Percentiles rank a stretch among this genome's conserved stretches.
These are phyloP conservation scores for Phytophthora foliorum DNA, from an alignment of 352 stramenopile species.

Conservation along the genomic window DNA sequence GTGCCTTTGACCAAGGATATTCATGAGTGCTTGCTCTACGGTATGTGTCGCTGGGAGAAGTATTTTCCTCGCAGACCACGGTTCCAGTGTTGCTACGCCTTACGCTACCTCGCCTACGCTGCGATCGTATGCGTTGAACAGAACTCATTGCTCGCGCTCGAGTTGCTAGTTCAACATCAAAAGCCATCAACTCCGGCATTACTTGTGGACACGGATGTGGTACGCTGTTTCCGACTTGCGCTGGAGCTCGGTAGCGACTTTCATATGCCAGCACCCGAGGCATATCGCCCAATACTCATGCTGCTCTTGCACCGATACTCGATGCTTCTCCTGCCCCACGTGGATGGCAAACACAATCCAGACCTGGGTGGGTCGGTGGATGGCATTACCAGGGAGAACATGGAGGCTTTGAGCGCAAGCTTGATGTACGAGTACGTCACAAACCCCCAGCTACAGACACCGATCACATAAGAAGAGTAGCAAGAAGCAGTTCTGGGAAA, in stretches of 20 bases:
- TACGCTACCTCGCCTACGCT: slow-evolving; percentile 55
- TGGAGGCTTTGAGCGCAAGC: slow-evolving; percentile 54
- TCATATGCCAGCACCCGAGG: slow-evolving; percentile 35
- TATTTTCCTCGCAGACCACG: slow-evolving; percentile 38
- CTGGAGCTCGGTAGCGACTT: slow-evolving; percentile 46
- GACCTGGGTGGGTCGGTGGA: slow-evolving; percentile 5
- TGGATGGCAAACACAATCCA: slow-evolving; percentile 21
- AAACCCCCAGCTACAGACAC: slow-evolving; percentile 32
- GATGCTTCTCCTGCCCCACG: slow-evolving; percentile 33
- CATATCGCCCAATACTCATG: slow-evolving; percentile 53
- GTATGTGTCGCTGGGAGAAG: slow-evolving; percentile 43
- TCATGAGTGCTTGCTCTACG: slow-evolving; percentile 35
- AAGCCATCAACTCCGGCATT: slow-evolving; percentile 14
- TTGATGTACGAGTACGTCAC: slow-evolving; percentile 65
- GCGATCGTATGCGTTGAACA: slow-evolving; percentile 55
- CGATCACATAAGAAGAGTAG: slow-evolving; percentile 8
- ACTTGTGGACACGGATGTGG: slow-evolving; percentile 50
- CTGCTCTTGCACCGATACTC: slow-evolving; percentile 43
- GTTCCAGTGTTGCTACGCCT: slow-evolving; percentile 47
- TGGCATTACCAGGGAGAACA: slow-evolving; percentile 9
- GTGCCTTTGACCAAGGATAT: slow-evolving; percentile 16
- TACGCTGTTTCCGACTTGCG: slow-evolving; percentile 46
- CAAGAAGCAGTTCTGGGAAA: slow-evolving; percentile 5
- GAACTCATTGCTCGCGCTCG: slow-evolving; percentile 43
- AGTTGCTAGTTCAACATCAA: slow-evolving; percentile 37